Conservation (phyloP, 2,329 filamentous ascomycete genomes). For the Arthrobotrys sphaeroides region DNA sequence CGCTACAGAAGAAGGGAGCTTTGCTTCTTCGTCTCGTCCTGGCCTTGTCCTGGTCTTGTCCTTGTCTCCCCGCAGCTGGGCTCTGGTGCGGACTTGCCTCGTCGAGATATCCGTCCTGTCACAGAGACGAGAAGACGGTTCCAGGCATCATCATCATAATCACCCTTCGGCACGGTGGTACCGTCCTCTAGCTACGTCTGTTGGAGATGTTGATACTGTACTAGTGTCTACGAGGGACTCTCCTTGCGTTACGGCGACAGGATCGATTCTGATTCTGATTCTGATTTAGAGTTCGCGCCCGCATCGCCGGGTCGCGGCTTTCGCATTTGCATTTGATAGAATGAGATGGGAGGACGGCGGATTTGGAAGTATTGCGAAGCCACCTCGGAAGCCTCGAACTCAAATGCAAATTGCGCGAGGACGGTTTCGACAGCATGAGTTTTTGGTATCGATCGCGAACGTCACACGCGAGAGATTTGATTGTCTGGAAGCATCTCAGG, state of each 20-base stretch:
- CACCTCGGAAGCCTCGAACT: not conserved
- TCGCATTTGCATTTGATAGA: not conserved
- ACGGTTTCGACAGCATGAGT: constrained; percentile 1
- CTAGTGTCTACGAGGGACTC: too few species aligned
- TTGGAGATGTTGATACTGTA: too few species aligned
- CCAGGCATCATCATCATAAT: constrained; percentile 6
- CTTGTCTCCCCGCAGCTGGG: constrained; percentile 1
- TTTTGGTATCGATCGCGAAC: constrained; percentile 1
- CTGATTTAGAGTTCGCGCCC: constrained; percentile 4
- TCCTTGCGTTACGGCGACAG: constrained; percentile 20
- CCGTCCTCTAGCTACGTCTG: too few species aligned
- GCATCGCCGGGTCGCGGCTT: constrained; percentile 14
- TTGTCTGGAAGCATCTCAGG: not conserved
- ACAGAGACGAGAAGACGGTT: not conserved
- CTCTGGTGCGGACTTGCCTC: not conserved
- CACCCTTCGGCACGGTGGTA: not conserved
- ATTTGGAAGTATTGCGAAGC: constrained; percentile 10
- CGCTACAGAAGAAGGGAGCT: not conserved
- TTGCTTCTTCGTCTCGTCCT: not conserved
- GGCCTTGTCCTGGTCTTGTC: not conserved
- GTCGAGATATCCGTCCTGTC: not conserved
- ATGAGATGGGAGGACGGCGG: not conserved
- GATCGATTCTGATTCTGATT: too few species aligned
- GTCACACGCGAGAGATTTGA: not conserved
- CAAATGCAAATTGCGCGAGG: not conserved